Conservation (phyloP, 495 filamentous ascomycete species). For the Sordaria brevicollis region DNA sequence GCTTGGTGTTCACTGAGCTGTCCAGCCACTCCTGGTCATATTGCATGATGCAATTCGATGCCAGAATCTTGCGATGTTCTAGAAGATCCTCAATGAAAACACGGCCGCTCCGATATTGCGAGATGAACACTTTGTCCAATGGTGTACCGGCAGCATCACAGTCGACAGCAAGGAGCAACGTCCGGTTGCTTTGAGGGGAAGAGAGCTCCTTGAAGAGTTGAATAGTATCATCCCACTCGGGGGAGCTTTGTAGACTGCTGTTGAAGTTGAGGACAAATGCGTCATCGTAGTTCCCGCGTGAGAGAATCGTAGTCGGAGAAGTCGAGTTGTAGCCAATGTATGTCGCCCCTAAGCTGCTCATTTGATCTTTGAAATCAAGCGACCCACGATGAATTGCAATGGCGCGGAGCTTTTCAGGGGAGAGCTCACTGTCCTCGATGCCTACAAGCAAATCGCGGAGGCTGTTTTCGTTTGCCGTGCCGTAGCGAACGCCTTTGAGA, state of each 20-base stretch:
- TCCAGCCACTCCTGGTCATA: constrained; percentile 5
- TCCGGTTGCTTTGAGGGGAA: background rate
- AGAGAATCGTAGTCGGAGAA: background rate
- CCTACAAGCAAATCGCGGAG: background rate
- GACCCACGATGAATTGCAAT: background rate
- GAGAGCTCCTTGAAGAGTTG: constrained; percentile 12
- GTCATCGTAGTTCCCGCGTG: background rate
- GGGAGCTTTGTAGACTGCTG: background rate
- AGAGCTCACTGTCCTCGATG: background rate
- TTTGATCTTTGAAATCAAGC: background rate
- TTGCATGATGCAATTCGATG: constrained; percentile 13
- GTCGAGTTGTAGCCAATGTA: background rate
- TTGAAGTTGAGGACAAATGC: background rate
- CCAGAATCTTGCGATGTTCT: constrained; percentile 8
- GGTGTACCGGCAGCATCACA: constrained; percentile 6
- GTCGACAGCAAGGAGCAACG: constrained; percentile 13
- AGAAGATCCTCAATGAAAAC: constrained; percentile 10
- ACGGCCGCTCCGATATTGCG: constrained; percentile 5
- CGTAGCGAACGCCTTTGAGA: constrained; percentile 7
- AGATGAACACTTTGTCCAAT: constrained; percentile 8
- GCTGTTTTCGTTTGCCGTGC: background rate
- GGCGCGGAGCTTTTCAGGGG: background rate
- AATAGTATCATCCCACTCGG: constrained; percentile 10
- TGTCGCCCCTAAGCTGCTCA: background rate
- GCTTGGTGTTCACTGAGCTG: constrained; percentile 3